A percentile compares a stretch with the other conserved stretches of the same genome.
These are phyloP conservation scores for Platanthera zijinensis DNA, from an alignment of 106 monocot species.

Conservation along the genomic window DNA sequence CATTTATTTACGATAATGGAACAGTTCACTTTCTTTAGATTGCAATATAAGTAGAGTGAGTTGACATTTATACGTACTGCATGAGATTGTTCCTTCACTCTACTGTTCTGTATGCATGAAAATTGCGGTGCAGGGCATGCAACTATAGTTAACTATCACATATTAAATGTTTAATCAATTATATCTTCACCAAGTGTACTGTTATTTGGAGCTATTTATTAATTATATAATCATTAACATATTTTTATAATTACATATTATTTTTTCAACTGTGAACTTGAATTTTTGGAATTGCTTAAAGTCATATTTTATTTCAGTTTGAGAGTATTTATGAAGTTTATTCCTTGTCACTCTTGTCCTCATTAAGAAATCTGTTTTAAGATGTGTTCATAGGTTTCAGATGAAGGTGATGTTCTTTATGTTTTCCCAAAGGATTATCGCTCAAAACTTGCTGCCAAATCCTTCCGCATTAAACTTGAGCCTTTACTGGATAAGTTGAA, in stretches of 20 bases:
- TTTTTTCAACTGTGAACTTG: neutral
- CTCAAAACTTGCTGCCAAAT: constrained; percentile 66
- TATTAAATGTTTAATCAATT: neutral
- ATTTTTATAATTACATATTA: neutral
- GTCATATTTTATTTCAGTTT: neutral
- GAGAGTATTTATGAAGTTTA: neutral
- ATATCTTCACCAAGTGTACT: neutral
- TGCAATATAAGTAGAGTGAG: too few relatives aligned
- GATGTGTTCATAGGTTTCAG: constrained; percentile 87
- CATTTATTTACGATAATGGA: too few relatives aligned
- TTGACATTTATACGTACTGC: neutral
- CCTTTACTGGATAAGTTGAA: constrained; percentile 80
- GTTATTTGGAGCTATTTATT: neutral
- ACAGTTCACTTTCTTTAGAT: too few relatives aligned
- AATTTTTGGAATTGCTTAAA: neutral
- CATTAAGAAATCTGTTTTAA: constrained; percentile 36
- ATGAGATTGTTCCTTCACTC: neutral
- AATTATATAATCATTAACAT: neutral
- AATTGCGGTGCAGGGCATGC: neutral
- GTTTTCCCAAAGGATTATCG: constrained; percentile 82
- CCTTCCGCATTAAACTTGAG: constrained; percentile 86
- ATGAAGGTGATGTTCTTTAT: constrained; percentile 97
- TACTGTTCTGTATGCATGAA: neutral
- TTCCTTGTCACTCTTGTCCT: constrained; percentile 5
- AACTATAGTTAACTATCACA: neutral